Evolutionary conservation across 2,329 filamentous ascomycete species (phyloP), one percentile per base, ranked within the genome.

Genomic region (Penicillium palitans): DNA sequence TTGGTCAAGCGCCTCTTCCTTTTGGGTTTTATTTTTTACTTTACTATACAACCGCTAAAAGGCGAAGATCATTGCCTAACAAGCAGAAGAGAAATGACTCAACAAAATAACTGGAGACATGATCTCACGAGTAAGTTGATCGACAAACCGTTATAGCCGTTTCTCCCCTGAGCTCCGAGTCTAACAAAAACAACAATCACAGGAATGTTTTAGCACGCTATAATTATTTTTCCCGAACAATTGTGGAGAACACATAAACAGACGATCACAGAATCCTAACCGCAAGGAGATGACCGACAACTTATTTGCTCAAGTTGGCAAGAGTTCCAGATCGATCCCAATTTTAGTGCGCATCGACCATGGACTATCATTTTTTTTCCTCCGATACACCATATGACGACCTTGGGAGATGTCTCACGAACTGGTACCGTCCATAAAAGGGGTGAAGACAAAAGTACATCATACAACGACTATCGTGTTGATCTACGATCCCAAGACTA

Each of bases 281-380:
- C 44, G 53, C 45, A 64, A 56, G 61, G 67, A 66, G 61, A 52
- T 46, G 67, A 70, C 60, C 55, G 62, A 60, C 68, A 57, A 37
- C 55, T 54, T 59, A 41, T 52, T 70, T 50, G 47, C 68, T 68
- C 24, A 61, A 64, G 58, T 45, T 52, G 66, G 68, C 53, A 70
- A 70, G 67, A 70, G 61, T 62, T 63, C 61, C 63, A 60, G 61
- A 67, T 66, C 58, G 68, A 70, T 71, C 66, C 60, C 62, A 70
- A 69, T 68, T 65, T 66, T 60, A 55, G 54, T 54, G 42, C 48
- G 47, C 37, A 46, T 51, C 50, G 47, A 44, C 49, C 39, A 5
- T 39, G 21, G 46, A 24, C 39, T 37, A 40, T 55, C 46, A 48
- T 31, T 49, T 56, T 40, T 48, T 35, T 19, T 27, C 21, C 29